Percentiles rank a stretch among this genome's conserved stretches.
Evolutionary conservation across 805 yeast species (phyloP).

Genomic region (Clavispora asparagi): DNA sequence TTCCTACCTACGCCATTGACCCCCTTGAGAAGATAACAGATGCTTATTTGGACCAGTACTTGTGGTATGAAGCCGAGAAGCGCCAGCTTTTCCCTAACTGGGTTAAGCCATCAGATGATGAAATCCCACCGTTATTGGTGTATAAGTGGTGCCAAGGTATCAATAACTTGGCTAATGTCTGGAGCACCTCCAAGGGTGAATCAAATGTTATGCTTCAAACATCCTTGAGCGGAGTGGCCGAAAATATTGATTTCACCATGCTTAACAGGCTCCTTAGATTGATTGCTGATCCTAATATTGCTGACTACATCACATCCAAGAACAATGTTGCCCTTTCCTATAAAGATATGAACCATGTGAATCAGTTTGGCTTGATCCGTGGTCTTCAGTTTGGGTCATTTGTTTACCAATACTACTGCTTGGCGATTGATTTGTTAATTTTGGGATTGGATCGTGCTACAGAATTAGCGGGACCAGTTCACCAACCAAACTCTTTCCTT

Average conservation of each 20-base stretch:
- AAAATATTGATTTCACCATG: conserved; percentile 83
- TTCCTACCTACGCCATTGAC: conserved; percentile 84
- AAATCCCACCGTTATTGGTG: conserved; percentile 85
- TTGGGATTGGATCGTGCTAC: conserved; percentile 83
- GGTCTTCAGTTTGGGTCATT: conserved; percentile 91
- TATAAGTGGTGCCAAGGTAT: conserved; percentile 94
- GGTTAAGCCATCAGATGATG: conserved; percentile 93
- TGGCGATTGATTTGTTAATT: conserved; percentile 73
- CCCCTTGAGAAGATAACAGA: conserved; percentile 94
- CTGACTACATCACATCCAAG: conserved; percentile 91
- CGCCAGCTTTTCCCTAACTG: conserved; percentile 87
- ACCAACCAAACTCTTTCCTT: conserved; percentile 69
- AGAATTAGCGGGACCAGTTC: conserved; percentile 78
- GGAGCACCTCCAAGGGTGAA: conserved; percentile 75
- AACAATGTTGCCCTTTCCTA: conserved; percentile 77
- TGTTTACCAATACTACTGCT: conserved; percentile 84
- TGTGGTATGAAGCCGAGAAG: conserved; percentile 94
- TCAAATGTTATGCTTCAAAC: conserved; percentile 83
- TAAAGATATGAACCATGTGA: conserved; percentile 93
- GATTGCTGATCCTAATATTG: conserved; percentile 83
- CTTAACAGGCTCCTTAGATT: conserved; percentile 76
- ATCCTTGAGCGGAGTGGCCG: conserved; percentile 61
- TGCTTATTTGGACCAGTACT: conserved; percentile 89
- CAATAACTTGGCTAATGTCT: conserved; percentile 69
- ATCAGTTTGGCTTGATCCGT: conserved; percentile 79